Conservation (phyloP, 2,329 filamentous ascomycete species). For the Neodidymelliopsis sp. region DNA sequence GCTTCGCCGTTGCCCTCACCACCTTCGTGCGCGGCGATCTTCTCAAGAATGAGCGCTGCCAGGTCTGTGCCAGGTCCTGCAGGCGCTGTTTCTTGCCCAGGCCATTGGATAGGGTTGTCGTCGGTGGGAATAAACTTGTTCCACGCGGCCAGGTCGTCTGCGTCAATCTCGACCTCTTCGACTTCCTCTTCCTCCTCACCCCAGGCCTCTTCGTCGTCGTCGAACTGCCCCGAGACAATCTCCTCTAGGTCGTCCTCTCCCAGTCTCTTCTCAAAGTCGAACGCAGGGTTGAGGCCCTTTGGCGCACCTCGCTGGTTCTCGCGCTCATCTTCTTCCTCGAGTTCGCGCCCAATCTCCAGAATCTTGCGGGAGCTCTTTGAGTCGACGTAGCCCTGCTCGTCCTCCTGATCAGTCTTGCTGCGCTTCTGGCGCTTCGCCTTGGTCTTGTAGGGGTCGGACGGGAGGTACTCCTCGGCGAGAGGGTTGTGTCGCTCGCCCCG, state of each 20-base stretch:
- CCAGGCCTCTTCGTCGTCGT: constrained; percentile 68
- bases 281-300: constrained; percentile 66
- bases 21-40: constrained; percentile 91
- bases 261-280: constrained; percentile 81
- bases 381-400: constrained; percentile 79
- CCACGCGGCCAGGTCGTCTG: constrained; percentile 87
- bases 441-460: constrained; percentile 73
- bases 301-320: constrained; percentile 54
- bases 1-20: constrained; percentile 59
- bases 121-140: constrained; percentile 84
- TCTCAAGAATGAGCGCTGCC: constrained; percentile 90
- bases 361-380: constrained; percentile 89
- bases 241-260: constrained; percentile 55
- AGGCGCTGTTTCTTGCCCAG: constrained; percentile 58
- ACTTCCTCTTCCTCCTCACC: constrained; percentile 81
- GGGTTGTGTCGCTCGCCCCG: constrained; percentile 83
- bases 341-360: constrained; percentile 84
- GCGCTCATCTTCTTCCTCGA: constrained; percentile 80
- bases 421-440: constrained; percentile 72
- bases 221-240: constrained; percentile 60
- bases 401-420: constrained; percentile 59
- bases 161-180: constrained; percentile 78
- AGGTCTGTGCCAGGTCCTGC: constrained; percentile 71
- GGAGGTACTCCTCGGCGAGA: constrained; percentile 86
- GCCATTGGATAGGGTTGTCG: constrained; percentile 76